These are phyloP conservation scores for Phyllostachys edulis DNA, from an alignment of 176 grass and related monocot genomes.

Conservation along the genomic window DNA sequence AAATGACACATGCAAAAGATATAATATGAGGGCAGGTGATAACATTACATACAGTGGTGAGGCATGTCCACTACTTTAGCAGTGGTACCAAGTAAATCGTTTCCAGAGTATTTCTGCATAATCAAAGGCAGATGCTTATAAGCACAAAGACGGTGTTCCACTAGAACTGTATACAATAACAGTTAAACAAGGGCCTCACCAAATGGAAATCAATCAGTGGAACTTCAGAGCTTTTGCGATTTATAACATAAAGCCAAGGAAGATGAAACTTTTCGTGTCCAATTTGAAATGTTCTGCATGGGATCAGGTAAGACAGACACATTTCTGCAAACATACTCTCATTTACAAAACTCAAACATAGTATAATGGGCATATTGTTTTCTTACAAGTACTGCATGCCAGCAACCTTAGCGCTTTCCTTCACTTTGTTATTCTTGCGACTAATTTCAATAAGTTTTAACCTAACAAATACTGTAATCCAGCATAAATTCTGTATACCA, in stretches of 20 bases:
- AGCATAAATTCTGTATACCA: constrained; percentile 12
- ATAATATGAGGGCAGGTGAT: neutral
- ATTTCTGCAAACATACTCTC: neutral
- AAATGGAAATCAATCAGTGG: constrained; percentile 97
- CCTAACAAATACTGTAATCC: neutral
- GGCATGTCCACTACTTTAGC: constrained; percentile 97
- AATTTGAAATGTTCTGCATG: constrained; percentile 95
- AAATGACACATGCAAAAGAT: constrained; percentile 3
- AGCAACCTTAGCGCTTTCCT: neutral
- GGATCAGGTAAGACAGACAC: constrained; percentile 29
- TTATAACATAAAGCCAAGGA: constrained; percentile 99
- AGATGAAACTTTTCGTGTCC: constrained; percentile 92
- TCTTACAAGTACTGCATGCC: neutral
- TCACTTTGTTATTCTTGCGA: neutral
- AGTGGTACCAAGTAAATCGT: constrained; percentile 88
- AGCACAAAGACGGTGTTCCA: neutral
- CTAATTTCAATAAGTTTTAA: neutral
- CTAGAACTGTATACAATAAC: constrained; percentile 18
- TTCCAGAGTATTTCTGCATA: constrained; percentile 86
- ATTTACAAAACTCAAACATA: constrained; percentile 16
- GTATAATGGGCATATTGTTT: neutral
- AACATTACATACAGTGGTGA: constrained; percentile 74
- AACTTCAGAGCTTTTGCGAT: constrained; percentile 92
- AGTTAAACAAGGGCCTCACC: constrained; percentile 46
- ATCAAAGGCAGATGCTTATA: constrained; percentile 39